Base-by-base conservation (phyloP, 1,139 yeast species). In the Maudiozyma humilis region DNA sequence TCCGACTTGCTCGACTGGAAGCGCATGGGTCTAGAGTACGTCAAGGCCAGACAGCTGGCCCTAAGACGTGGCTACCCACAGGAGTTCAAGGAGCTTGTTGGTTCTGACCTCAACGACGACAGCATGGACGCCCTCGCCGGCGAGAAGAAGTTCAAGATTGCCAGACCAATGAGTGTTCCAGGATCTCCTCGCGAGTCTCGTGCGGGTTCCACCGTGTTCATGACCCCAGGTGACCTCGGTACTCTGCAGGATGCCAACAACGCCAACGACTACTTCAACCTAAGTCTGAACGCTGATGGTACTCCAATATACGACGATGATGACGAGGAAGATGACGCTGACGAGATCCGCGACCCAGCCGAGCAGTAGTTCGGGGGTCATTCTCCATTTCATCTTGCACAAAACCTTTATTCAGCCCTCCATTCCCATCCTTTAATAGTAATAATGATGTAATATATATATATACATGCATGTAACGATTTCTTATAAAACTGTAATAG, bases 181-280 rank as follows among this genome's bases (percentile, higher is more conserved):
- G 97, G 97, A 1, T 88, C 96, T 14, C 98, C 98, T 46, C 70
- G 87, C 51, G 81, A 76, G 52, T 68, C 77, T 32, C 53, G 62
- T 31, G 52, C 60, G 15, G 51, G 54, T 14, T 56, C 62, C 34
- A 72, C 74, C 32, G 82, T 86, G 15, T 67, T 78, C 53, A 88
- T 87, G 95, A 91, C 98, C 1, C 98, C 98, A 0, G 98, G 98
- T 41, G 97, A 91, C 64, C 75, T 91, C 54, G 98, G 97, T n/a
- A 82, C 96, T 12, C 71, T 91, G 56, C 96, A 87, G 65, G 98
- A 91, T 63, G 87, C 87, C 34, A 74, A 87, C 44, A 79, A 82
- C 52, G 82, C 86, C 33, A 93, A 82, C 44, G 95, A 86, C 60
- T 91, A 87, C 62, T 91, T 93, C 76, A 79, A 73, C 54, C 72